Evolutionary conservation across 306 rosid genomes (phyloP).

Genomic region (Dalbergia oliveri): DNA sequence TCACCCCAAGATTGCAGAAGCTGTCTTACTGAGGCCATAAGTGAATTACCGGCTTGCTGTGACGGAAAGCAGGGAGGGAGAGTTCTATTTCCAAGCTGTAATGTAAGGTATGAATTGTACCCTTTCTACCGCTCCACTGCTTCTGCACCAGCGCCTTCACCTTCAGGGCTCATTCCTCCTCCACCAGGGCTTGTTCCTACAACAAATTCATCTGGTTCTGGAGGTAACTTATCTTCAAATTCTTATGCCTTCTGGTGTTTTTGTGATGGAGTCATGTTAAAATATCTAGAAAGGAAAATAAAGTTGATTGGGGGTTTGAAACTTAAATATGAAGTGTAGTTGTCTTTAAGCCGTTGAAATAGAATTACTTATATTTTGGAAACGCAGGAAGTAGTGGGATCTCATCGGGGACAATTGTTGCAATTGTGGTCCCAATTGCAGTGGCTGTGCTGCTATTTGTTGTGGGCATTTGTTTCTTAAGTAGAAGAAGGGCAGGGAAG

Average conservation of each 20-base stretch:
- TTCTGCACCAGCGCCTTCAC: constrained; percentile 13
- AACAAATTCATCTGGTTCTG: constrained; percentile 16
- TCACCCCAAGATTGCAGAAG: constrained; percentile 32
- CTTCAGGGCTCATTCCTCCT: constrained; percentile 21
- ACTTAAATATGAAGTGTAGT: background rate
- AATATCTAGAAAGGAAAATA: background rate
- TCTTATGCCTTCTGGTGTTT: background rate
- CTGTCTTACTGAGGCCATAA: constrained; percentile 35
- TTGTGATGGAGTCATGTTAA: background rate
- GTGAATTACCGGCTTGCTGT: constrained; percentile 17
- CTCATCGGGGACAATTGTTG: constrained; percentile 42
- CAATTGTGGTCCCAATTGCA: constrained; percentile 50
- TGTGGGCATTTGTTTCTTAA: constrained; percentile 38
- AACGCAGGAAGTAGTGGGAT: constrained; percentile 47
- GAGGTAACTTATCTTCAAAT: constrained; percentile 38
- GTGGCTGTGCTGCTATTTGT: constrained; percentile 37
- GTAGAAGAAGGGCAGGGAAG: constrained; percentile 44
- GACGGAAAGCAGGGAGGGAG: constrained; percentile 47
- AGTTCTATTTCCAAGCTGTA: constrained; percentile 39
- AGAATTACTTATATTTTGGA: background rate
- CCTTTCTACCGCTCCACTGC: constrained; percentile 33
- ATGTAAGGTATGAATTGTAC: constrained; percentile 42
- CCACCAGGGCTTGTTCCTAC: constrained; percentile 25
- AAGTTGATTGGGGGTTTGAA: too few species aligned
- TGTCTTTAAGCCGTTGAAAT: background rate